Evolutionary conservation across 1,284 basidiomycete species (phyloP).

Genomic region (Ganoderma boninense): DNA sequence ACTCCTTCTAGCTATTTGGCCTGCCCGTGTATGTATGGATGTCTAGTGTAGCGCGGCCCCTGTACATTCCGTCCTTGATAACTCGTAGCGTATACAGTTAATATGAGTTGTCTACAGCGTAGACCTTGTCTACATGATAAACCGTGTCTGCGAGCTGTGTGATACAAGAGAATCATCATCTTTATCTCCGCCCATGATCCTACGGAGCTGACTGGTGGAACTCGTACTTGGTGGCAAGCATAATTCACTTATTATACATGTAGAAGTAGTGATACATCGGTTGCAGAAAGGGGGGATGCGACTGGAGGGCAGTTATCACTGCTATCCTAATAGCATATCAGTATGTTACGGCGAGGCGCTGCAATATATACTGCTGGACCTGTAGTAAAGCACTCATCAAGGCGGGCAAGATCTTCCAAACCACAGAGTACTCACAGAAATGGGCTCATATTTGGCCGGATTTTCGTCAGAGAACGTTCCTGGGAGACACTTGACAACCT

Average conservation of each 20-base stretch:
- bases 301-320: not conserved
- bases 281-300: not conserved
- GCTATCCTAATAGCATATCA: not conserved
- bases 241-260: not conserved
- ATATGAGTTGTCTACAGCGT: not conserved
- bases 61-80: not conserved
- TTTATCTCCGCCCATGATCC: no score
- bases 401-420: not conserved
- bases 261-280: not conserved
- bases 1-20: not conserved
- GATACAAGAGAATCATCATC: no score
- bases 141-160: not conserved
- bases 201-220: no score
- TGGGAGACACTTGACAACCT: constrained; percentile 58
- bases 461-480: constrained; percentile 54
- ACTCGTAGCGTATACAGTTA: not conserved
- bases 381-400: not conserved
- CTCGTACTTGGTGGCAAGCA: no score
- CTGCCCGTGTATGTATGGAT: not conserved
- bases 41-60: not conserved
- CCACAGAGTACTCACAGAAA: constrained; percentile 39
- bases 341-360: constrained; percentile 26
- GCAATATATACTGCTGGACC: constrained; percentile 31
- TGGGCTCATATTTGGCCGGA: constrained; percentile 53
- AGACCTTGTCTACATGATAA: not conserved